Evolutionary conservation across 106 monocot genomes (phyloP), one percentile per base, ranked within the genome.

Genomic region (Platanthera guangdongensis): DNA sequence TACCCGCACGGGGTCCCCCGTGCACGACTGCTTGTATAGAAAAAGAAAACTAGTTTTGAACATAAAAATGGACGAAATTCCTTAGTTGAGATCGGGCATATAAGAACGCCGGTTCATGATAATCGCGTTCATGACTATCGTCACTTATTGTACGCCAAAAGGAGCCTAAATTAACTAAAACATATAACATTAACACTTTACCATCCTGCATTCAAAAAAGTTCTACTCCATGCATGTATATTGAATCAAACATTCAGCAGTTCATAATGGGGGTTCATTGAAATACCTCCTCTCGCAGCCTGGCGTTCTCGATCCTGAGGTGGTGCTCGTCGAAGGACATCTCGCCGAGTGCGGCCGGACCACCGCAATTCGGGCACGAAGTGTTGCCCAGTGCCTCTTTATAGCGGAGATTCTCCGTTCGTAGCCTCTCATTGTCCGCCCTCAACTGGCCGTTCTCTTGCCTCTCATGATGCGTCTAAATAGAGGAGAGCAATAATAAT

Each of bases 291-390:
- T 94, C 97, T 46, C 91, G 87, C 4, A 99, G 83, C 30, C 94
- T 73, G n/a, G 81, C 83, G 51, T 99, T 99, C 77, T 99, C 97
- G 25, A 94, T 71, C 59, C 89, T 73, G 46, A 99, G 85, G 32
- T 99, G 91, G 52, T 99, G 93, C 32, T 99, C 97, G 51, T 97
- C 93, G 64, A 91, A 91, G 72, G 93, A 93, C 96, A 97, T 97
- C 87, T 97, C 96, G 1, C 97, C 97, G 8, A 92, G 82, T 18
- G 94, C 78, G 6, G 97, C 85, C 3, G 94, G 94, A 13, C 97
- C 91, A 48, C 97, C 97, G 57, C 97, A 99, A 81, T 89, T 99
- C 14, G 91, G 91, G 83, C 97, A 99, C 0, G 97, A 94, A 15
- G 89, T 84, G 52, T 84, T 99, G 80, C 78, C 72, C n/a, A 99